Evolutionary conservation across 129 eudicot species (phyloP).

Genomic region (Pseudognaphalium luteoalbum): DNA sequence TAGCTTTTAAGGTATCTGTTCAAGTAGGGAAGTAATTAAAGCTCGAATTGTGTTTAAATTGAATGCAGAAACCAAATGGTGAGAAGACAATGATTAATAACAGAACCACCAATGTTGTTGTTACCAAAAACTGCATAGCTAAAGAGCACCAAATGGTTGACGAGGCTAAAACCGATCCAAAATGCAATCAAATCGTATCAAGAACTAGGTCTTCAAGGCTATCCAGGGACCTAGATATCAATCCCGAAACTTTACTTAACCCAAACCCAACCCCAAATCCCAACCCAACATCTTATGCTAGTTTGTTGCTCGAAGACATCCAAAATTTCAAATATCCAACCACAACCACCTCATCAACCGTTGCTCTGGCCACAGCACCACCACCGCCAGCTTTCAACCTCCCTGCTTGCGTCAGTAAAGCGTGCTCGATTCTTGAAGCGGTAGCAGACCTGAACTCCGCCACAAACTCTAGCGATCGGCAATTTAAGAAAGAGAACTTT

Average conservation of each 20-base stretch:
- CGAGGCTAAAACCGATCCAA: conserved; percentile 27
- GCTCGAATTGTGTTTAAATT: not conserved
- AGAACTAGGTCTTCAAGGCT: conserved; percentile 77
- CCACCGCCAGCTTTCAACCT: conserved; percentile 48
- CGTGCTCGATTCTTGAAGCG: conserved; percentile 85
- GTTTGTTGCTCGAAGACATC: conserved; percentile 78
- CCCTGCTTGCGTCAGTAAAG: conserved; percentile 78
- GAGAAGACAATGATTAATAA: conserved; percentile 29
- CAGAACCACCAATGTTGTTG: conserved; percentile 27
- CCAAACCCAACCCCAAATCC: conserved; percentile 71
- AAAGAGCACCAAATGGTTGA: conserved; percentile 41
- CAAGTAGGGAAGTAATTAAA: not conserved
- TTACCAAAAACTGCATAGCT: conserved; percentile 31
- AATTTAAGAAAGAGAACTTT: conserved; percentile 36
- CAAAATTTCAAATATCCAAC: conserved; percentile 72
- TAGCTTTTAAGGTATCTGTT: not conserved
- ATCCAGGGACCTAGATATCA: conserved; percentile 80
- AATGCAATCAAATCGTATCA: conserved; percentile 42
- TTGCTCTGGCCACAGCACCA: not conserved
- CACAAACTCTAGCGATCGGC: conserved; percentile 46
- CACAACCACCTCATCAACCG: conserved; percentile 18
- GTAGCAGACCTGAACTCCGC: conserved; percentile 87
- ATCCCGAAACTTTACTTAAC: conserved; percentile 55
- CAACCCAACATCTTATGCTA: conserved; percentile 54
- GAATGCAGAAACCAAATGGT: conserved; percentile 44